phyloP scores from a whole-genome alignment of 2,329 filamentous ascomycete genomes.

The Trichoderma sp. region DNA sequence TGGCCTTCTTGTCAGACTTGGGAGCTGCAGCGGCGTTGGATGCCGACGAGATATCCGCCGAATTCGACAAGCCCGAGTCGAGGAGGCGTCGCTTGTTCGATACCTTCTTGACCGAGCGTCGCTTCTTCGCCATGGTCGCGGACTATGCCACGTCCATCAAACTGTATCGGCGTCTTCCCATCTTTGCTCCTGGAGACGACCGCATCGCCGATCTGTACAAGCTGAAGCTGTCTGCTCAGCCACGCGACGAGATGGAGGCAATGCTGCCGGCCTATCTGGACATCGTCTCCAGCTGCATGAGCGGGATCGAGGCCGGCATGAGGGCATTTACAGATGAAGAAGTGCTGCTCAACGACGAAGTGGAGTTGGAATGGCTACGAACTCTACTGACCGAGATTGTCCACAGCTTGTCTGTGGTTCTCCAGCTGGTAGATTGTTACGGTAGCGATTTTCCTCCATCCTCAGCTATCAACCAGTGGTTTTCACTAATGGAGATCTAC shows the following conservation, averaged over 20 bases:
- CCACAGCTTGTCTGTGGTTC: slow-evolving; percentile 72
- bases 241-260: slow-evolving; percentile 46
- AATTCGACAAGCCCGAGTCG: slow-evolving; percentile 64
- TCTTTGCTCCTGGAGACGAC: slow-evolving; percentile 36
- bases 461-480: slow-evolving; percentile 69
- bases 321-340: slow-evolving; percentile 54
- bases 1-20: slow-evolving; percentile 59
- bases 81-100: slow-evolving; percentile 69
- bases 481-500: slow-evolving; percentile 68
- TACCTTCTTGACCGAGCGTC: slow-evolving; percentile 71
- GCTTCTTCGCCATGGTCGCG: slow-evolving; percentile 65
- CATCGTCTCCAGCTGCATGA: slow-evolving; percentile 52
- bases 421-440: slow-evolving; percentile 68
- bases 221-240: slow-evolving; percentile 35
- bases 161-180: slow-evolving; percentile 46
- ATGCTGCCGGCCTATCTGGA: slow-evolving; percentile 54
- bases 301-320: slow-evolving; percentile 53
- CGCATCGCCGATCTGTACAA: slow-evolving; percentile 40
- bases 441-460: slow-evolving; percentile 58
- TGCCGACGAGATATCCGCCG: slow-evolving; percentile 56
- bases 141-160: slow-evolving; percentile 58
- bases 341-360: slow-evolving; percentile 53
- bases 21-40: slow-evolving; percentile 51
- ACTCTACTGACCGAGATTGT: slow-evolving; percentile 69
- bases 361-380: slow-evolving; percentile 62